Base-by-base conservation (phyloP, 148 eudicot genomes). In the Silene uniflora region DNA sequence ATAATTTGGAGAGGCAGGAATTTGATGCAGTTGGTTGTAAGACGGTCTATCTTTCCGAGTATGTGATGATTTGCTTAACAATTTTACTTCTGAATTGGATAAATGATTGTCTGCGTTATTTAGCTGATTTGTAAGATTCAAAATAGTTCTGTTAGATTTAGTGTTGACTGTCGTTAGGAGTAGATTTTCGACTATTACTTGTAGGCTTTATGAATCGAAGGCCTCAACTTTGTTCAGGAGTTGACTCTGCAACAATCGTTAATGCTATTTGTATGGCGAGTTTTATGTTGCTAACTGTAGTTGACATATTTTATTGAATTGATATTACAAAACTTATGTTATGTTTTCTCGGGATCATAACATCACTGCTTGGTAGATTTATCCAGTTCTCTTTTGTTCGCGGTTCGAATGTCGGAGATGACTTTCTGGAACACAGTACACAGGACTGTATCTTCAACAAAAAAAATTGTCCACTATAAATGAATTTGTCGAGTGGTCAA, bases 31-130 rank as follows among this genome's bases (percentile, higher is more conserved):
- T 88, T 0, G 82, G 83, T 84, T 92, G 97, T 80, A 83, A 83
- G 83, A 89, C 92, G 5, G 82, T 91, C 49, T 90, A 88, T 78
- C 96, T 95, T 32, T 90, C 97, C 14, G 90, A 90, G 98, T 95
- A 84, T 61, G 93, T 82, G 25, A 65, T 73, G 61, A 32, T 76
- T 72, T 79, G 25, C 69, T 59, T 11, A 19, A 42, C 13, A 42
- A 62, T 23, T 71, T 12, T 16, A 12, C 18, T 23, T 49, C 64
- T 74, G 21, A 16, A 62, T 13, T 46, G 7, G 23, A 6, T 60
- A 18, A 21, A 13, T 58, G 10, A 10, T 32, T 39, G 18, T 46
- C 32, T 19, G 11, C 21, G 18, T 64, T 21, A 0, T 62, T 16
- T 64, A 2, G 44, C 35, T 32, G 44, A 54, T 21, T 42, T 60